Conservation (phyloP, 441 rosid species). For the Croton setiger region DNA sequence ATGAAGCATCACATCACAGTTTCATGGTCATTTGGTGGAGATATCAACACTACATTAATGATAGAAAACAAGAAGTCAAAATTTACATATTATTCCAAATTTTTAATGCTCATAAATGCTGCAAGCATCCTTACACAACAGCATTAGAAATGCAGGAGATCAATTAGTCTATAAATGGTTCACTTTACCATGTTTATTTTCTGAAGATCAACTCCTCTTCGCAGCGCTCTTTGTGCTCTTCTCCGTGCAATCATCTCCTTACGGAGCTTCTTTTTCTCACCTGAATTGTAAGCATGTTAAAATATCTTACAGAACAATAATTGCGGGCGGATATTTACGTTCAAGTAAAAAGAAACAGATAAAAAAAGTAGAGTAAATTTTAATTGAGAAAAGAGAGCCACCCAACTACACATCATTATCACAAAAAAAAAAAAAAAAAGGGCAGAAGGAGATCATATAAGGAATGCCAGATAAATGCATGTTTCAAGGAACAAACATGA, state of each 20-base stretch:
- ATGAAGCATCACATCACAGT: neutral
- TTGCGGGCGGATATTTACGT: neutral
- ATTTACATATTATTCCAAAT: slow-evolving; percentile 8
- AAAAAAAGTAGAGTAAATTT: neutral
- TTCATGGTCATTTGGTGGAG: neutral
- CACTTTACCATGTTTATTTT: slow-evolving; percentile 55
- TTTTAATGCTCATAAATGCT: neutral
- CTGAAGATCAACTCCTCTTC: slow-evolving; percentile 75
- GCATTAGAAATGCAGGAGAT: neutral
- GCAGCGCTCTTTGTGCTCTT: slow-evolving; percentile 73
- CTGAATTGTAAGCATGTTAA: slow-evolving; percentile 30
- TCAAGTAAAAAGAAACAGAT: neutral
- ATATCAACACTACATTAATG: neutral
- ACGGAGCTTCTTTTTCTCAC: slow-evolving; percentile 73
- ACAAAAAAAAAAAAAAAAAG: slow-evolving; percentile 13
- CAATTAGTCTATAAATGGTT: slow-evolving; percentile 1
- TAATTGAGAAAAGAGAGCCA: neutral
- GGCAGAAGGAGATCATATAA: no score
- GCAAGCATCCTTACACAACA: neutral
- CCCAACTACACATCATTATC: neutral
- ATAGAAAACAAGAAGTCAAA: neutral
- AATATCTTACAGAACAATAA: neutral
- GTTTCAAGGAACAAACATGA: neutral
- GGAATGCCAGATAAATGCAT: neutral
- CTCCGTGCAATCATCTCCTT: slow-evolving; percentile 75